Evolutionary conservation across 129 eudicot genomes (phyloP), one percentile per base, ranked within the genome.

Genomic region (Pittosporum tobira): DNA sequence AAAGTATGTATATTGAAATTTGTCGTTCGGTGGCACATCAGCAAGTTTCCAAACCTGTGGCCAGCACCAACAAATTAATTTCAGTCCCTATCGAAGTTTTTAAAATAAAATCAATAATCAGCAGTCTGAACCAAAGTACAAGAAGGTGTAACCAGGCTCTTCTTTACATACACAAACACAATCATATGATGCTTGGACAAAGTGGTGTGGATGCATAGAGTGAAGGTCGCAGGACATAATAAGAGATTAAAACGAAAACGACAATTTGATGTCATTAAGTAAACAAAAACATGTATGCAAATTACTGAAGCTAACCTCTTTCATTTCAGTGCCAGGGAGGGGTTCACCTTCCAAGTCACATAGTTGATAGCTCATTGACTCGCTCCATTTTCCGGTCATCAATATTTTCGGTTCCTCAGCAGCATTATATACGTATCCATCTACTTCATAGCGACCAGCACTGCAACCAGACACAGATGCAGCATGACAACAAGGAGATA

Each of bases 331-430:
- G 71, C 94, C 94, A 3, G 96, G 79, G 43, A 83, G 78, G 42
- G 98, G 98, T 63, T 91, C 98, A 30, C 98, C 98, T 52, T 91
- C 98, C 62, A 59, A 65, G 62, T 91, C 98, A 63, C 98, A 91
- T 38, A 83, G 94, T 74, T 91, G 98, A 74, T 86, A 91, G 59
- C 87, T 86, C 85, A 91, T 51, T 44, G 81, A 71, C 59, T 88
- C 87, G 54, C 77, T 86, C 90, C 98, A 91, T 72, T 91, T 91
- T 42, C 96, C 98, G 11, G 95, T 91, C 96, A 91, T 83, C 69
- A 91, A 81, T n/a, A 91, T 64, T 72, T 86, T 91, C 27, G 98
- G 98, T 72, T 91, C 98, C 59, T 91, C 98, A 13, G 68, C 77
- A 56, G 95, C 81, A 65, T 81, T 79, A 51, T 86, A 91, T 6